Conservation (phyloP, 768 basidiomycete species). For the Podaxis mareebaensis region DNA sequence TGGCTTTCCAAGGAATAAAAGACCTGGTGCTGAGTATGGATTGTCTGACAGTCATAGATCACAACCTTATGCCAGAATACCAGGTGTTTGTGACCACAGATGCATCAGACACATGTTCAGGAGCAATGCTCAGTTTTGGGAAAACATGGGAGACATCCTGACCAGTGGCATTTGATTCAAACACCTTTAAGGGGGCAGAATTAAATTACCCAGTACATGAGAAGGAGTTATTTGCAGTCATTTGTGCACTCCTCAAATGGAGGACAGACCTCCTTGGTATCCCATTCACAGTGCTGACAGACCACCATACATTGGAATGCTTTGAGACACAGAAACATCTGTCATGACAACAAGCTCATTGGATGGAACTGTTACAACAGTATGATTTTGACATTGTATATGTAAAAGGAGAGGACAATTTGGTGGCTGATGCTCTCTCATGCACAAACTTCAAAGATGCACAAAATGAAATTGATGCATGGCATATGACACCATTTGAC, state of each 20-base stretch:
- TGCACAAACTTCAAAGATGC: slow-evolving; percentile 8
- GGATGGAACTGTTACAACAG: slow-evolving; percentile 33
- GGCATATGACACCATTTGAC: not conserved
- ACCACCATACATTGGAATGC: slow-evolving; percentile 35
- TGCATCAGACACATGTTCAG: slow-evolving; percentile 29
- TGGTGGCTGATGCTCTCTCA: slow-evolving; percentile 36
- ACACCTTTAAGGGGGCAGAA: slow-evolving; percentile 25
- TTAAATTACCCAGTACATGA: slow-evolving; percentile 37
- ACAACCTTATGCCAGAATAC: slow-evolving; percentile 20
- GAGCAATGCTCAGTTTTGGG: slow-evolving; percentile 32
- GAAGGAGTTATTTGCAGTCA: slow-evolving; percentile 36
- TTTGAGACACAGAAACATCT: slow-evolving; percentile 33
- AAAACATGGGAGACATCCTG: slow-evolving; percentile 29
- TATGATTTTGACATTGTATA: slow-evolving; percentile 36
- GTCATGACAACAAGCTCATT: slow-evolving; percentile 28
- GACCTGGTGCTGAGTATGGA: slow-evolving; percentile 15
- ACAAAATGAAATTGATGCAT: not conserved
- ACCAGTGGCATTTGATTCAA: slow-evolving; percentile 32
- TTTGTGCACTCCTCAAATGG: slow-evolving; percentile 30
- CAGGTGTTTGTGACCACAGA: slow-evolving; percentile 35
- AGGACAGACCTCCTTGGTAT: slow-evolving; percentile 20
- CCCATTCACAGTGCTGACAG: slow-evolving; percentile 29
- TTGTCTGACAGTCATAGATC: slow-evolving; percentile 17
- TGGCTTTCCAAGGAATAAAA: slow-evolving; percentile 23
- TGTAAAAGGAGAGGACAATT: slow-evolving; percentile 33